Evolutionary conservation across 2,329 filamentous ascomycete genomes (phyloP).

Genomic region (Neocatenulostroma microsporum): DNA sequence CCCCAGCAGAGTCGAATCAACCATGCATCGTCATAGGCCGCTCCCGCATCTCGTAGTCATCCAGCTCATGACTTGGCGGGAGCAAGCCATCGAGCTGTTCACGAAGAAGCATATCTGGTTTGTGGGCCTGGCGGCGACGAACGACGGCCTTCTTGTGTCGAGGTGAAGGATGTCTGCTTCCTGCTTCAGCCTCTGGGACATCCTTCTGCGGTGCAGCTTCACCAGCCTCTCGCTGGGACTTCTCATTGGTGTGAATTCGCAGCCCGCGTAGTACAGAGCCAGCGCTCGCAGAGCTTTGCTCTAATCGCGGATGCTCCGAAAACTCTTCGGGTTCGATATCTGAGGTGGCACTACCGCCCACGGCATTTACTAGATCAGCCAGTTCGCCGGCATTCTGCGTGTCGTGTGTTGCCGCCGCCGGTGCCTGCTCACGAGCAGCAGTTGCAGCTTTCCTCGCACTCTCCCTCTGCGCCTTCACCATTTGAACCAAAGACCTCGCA

Average conservation of each 20-base stretch:
- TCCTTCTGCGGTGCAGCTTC: background rate
- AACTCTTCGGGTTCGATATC: background rate
- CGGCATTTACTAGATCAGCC: background rate
- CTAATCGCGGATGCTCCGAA: too few species aligned
- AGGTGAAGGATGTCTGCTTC: too few species aligned
- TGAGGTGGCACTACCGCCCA: background rate
- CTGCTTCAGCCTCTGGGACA: background rate
- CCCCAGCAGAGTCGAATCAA: background rate
- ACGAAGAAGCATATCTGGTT: conserved; percentile 2
- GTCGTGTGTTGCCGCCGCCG: background rate
- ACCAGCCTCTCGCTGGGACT: too few species aligned
- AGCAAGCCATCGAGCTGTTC: conserved; percentile 13
- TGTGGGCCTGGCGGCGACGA: background rate
- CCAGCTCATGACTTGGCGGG: conserved; percentile 9
- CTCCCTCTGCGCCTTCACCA: conserved; percentile 12
- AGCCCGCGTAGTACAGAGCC: too few species aligned
- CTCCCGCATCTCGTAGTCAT: conserved; percentile 15
- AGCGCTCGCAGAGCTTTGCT: too few species aligned
- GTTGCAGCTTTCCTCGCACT: too few species aligned
- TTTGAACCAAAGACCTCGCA: conserved; percentile 3
- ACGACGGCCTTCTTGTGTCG: too few species aligned
- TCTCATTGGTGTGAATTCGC: too few species aligned
- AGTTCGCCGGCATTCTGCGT: background rate
- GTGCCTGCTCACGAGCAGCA: background rate
- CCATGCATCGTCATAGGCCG: conserved; percentile 12